Percentiles rank a stretch among this genome's conserved stretches.
These are phyloP conservation scores for Akanthomyces dipterigenus DNA, from an alignment of 2,329 filamentous ascomycete species.

Conservation along the genomic window DNA sequence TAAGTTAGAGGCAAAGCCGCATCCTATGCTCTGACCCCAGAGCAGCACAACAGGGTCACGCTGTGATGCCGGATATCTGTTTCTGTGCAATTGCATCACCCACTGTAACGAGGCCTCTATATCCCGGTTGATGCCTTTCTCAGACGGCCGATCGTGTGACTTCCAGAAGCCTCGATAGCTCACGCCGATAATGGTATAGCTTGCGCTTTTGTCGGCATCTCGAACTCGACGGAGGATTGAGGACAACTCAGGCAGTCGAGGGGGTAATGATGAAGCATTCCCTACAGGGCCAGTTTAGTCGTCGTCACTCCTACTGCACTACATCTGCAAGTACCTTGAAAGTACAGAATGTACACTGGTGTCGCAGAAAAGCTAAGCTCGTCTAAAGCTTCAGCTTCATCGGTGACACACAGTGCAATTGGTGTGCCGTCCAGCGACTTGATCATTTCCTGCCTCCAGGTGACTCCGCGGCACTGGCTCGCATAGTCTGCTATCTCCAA, in stretches of 20 bases:
- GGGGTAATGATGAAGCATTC: conserved; percentile 53
- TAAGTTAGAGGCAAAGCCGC: conserved; percentile 61
- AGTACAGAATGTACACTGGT: conserved; percentile 50
- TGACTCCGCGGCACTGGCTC: conserved; percentile 50
- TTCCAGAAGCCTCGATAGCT: conserved; percentile 74
- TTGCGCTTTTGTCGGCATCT: conserved; percentile 27
- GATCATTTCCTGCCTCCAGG: conserved; percentile 59
- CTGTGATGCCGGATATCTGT: conserved; percentile 16
- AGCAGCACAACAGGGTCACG: conserved; percentile 43
- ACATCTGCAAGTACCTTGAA: conserved; percentile 38
- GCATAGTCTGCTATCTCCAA: conserved; percentile 62
- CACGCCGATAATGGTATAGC: conserved; percentile 46
- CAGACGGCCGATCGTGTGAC: conserved; percentile 63
- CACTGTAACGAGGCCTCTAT: conserved; percentile 57
- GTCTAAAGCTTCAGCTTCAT: conserved; percentile 25
- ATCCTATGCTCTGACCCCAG: conserved; percentile 74
- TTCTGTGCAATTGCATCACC: conserved; percentile 41
- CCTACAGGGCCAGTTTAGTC: conserved; percentile 29
- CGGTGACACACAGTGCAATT: conserved; percentile 53
- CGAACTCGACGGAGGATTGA: conserved; percentile 41
- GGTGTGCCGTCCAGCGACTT: conserved; percentile 57
- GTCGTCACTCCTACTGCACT: neutral
- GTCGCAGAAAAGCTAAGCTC: conserved; percentile 11
- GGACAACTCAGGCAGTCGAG: conserved; percentile 50
- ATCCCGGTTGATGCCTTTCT: conserved; percentile 63